Conservation (phyloP, 805 yeast species). For the Sugiyamaella floridensis region DNA sequence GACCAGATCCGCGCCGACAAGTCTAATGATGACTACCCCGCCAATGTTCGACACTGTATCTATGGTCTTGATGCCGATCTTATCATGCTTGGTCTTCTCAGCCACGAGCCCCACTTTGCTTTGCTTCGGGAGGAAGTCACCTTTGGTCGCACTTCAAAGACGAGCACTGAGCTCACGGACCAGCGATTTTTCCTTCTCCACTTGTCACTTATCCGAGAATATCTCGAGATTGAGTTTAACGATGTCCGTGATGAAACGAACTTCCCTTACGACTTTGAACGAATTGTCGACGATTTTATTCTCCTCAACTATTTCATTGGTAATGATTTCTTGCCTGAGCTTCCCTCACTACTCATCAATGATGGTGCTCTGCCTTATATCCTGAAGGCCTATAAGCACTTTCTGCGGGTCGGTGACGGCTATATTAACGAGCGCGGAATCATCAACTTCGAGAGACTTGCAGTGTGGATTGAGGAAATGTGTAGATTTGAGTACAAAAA, state of each 20-base stretch:
- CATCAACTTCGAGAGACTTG: constrained; percentile 67
- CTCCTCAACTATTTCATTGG: constrained; percentile 92
- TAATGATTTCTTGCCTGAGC: constrained; percentile 93
- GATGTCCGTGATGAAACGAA: constrained; percentile 57
- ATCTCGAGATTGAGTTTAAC: constrained; percentile 75
- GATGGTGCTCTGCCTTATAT: constrained; percentile 96
- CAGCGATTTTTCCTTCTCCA: constrained; percentile 82
- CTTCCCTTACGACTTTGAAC: constrained; percentile 75
- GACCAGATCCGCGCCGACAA: constrained; percentile 75
- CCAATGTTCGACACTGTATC: constrained; percentile 84
- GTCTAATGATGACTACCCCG: constrained; percentile 64
- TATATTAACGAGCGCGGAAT: constrained; percentile 78
- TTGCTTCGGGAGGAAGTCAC: constrained; percentile 90
- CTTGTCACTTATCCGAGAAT: constrained; percentile 82
- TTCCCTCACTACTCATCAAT: constrained; percentile 87
- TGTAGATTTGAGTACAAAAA: constrained; percentile 77
- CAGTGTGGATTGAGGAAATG: constrained; percentile 66
- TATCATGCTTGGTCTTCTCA: constrained; percentile 83
- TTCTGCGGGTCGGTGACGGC: constrained; percentile 67
- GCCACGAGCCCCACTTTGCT: constrained; percentile 95
- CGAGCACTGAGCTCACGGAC: constrained; percentile 48
- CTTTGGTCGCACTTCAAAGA: constrained; percentile 52
- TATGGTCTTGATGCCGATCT: constrained; percentile 96
- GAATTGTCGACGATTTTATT: constrained; percentile 86
- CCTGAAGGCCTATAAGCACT: constrained; percentile 78